Evolutionary conservation across 352 stramenopile species (phyloP), one percentile per base, ranked within the genome.

Genomic region (Halophytophthora batemanensis): DNA sequence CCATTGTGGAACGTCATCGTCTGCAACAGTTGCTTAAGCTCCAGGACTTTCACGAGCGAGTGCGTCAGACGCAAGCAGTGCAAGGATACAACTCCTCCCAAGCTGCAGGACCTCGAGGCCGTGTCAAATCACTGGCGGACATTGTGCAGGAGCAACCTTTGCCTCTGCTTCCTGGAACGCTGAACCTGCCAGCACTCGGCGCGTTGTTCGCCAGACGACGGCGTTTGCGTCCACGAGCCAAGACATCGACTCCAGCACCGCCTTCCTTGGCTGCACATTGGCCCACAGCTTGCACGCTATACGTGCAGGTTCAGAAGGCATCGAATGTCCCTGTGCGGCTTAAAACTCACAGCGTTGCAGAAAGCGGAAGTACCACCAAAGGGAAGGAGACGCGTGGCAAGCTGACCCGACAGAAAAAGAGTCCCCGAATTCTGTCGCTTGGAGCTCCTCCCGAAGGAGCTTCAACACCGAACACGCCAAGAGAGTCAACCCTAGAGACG

Each of bases 121-220:
- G 57, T 17, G 48, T 48, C 2, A 71, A 64, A 37, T 47, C 39
- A 23, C 55, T 92, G 13, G 61, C 72, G 12, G 81, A 60, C 1
- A 92, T 96, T 45, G 80, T 96, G 15, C 87, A 93, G 37, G 88
- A 97, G 42, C 77, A 88, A 41, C 66, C 78, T 18, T 52, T 96
- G 29, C 87, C 88, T n/a, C 47, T 90, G 34, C 81, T 96, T 31
- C 77, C 78, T 22, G 66, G 79, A 0, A 66, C 68, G 3, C 47
- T 96, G 2, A 80, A 93, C 19, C 45, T 93, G 7, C 82, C 75
- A 2, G 67, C 59, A 4, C 48, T 96, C n/a, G 51, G 45, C 12
- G 41, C 21, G 0, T 59, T 95, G 17, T 86, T 94, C 51, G 74
- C 70, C 14, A 69, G 64, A 18, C 71, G 69, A 25, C 71, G 66